Evolutionary conservation across 164 flowering plant genomes (phyloP), one percentile per base, ranked within the genome.

Genomic region (Dillenia turbinata): DNA sequence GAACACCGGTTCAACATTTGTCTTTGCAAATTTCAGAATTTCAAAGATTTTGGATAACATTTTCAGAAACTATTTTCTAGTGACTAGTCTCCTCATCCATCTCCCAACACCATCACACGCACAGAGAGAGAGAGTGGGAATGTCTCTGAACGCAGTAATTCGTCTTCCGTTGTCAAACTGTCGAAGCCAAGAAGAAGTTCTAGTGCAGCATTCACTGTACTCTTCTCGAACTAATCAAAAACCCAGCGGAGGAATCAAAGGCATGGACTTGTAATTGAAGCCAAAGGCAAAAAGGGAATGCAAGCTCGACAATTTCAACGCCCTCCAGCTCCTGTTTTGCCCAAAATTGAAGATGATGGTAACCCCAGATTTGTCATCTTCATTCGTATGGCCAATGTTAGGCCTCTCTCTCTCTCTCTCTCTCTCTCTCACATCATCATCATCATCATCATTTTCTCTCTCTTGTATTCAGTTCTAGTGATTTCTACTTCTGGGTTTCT

Each of bases 291-390:
- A 74, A 84, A 61, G 66, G 91, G 91, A 49, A 82, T 83, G 96
- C 71, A 62, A 50, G 65, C 79, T 59, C 83, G 93, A 6, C 91
- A 84, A 64, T 83, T 73, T 67, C 83, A 84, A 51, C 71, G 84
- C 12, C 22, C 84, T 10, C 69, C 78, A 5, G 77, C 79, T 52
- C 92, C 90, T 59, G 66, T 84, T 9, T 33, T 90, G 69, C 97
- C 97, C 73, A 89, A 89, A 74, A 63, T 94, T 52, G 98, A 90
- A 74, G 95, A 94, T 56, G 96, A 94, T 71, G 97, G 95, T 40
- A 89, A 89, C 75, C 98, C 98, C 3, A 75, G 66, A 44, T 94
- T 94, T 48, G 91, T 90, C 52, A 77, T 94, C 71, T 94, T 94
- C 82, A 89, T 94, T 60, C 89, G 98, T 16, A 80, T 83, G 81